Base-by-base conservation (phyloP, 1,284 basidiomycete genomes). In the Cryptococcus jaspeensis region DNA sequence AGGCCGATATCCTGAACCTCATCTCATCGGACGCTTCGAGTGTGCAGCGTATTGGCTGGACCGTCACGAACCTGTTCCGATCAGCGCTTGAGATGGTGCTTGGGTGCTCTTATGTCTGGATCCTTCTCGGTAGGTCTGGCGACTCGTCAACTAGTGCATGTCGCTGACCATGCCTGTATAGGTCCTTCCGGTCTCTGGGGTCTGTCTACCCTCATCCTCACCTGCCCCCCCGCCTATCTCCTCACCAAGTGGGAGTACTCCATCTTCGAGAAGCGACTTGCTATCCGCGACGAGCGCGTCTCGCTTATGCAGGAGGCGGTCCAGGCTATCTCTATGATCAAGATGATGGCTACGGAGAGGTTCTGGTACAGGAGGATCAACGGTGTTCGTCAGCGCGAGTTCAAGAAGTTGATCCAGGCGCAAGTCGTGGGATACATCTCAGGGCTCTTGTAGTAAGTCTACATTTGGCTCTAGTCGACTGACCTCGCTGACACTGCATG, bases 321-420 rank as follows among this genome's bases (percentile, higher is more conserved):
- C 13, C 89, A 89, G 46, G 89, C 84, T 0, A 92, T 95, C 60
- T 83, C 90, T n/a, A 92, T 93, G 89, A 84, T 94, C 69, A 94
- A 95, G 80, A 92, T 92, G 77, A 92, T 92, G 88, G 90, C 89
- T 15, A 92, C 89, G 86, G 92, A 95, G 76, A 84, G 87, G 22
- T 90, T 85, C 70, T 94, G 94, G 71, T 91, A 92, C 75, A 80
- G 81, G 37, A 81, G 83, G n/a, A 86, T 94, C 7, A 76, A 88
- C 56, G 84, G 83, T 53, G 80, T 92, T 51, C 82, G 90, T 23
- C 84, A 83, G 41, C 84, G 84, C 62, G 90, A 92, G 70, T 80
- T 92, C 23, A 84, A 84, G 63, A 89, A 85, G 67, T 86, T 90
- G 73, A 85, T 84, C 62, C 76, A 61, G 23, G 62, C 64, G 6